A percentile compares a stretch with the other conserved stretches of the same genome.
These are phyloP conservation scores for Cytospora chrysosperma DNA, from an alignment of 2,329 filamentous ascomycete genomes.

Conservation along the genomic window DNA sequence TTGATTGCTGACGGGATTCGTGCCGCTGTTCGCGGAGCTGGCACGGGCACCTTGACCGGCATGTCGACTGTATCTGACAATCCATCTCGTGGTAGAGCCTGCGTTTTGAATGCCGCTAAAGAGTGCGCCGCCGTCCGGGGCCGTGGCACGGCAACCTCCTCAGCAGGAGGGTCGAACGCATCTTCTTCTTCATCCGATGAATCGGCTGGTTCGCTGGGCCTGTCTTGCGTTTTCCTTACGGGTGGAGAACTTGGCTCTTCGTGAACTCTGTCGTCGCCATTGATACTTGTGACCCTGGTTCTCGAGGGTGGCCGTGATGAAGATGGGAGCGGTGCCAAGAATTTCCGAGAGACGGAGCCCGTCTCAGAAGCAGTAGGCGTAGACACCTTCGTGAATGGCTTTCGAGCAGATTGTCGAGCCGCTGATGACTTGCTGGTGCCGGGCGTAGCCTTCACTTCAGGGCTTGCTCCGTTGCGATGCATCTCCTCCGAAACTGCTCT, in stretches of 20 bases:
- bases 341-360: background rate
- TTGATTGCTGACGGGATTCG: background rate
- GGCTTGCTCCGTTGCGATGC: background rate
- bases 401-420: background rate
- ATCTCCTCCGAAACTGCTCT: background rate
- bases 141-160: background rate
- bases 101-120: background rate
- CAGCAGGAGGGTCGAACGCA: conserved; percentile 5
- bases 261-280: background rate
- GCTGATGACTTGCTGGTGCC: background rate
- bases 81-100: background rate
- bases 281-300: background rate
- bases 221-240: background rate
- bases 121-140: background rate
- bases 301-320: background rate
- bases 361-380: background rate
- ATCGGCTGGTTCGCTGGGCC: background rate
- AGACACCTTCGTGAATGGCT: background rate
- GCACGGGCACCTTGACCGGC: background rate
- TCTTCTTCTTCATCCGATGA: conserved; percentile 10
- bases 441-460: background rate
- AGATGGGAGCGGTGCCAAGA: background rate
- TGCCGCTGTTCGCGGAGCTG: background rate
- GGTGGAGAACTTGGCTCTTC: background rate
- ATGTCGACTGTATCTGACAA: conserved; percentile 7